These are phyloP conservation scores for Ceratocystis lukuohia DNA, from an alignment of 2,329 filamentous ascomycete genomes.

Conservation along the genomic window DNA sequence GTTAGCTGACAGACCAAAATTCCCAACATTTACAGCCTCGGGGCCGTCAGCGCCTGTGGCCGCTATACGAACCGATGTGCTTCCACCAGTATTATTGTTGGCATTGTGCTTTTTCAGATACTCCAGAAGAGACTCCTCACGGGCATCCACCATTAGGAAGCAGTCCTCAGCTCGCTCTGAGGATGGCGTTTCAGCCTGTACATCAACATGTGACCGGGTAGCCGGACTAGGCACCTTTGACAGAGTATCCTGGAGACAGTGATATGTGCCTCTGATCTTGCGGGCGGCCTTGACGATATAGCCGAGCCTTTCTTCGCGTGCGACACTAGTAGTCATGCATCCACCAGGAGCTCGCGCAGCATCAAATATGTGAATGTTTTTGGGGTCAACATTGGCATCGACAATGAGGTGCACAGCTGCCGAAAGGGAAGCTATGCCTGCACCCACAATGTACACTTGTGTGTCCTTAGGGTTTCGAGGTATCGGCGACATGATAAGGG, in stretches of 20 bases:
- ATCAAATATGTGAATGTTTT: conserved; percentile 28
- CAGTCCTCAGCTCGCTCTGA: not conserved
- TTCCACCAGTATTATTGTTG: not conserved
- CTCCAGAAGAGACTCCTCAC: conserved; percentile 14
- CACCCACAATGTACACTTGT: conserved; percentile 27
- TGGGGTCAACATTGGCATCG: conserved; percentile 26
- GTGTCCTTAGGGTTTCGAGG: conserved; percentile 16
- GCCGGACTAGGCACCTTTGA: conserved; percentile 16
- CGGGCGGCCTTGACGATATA: conserved; percentile 28
- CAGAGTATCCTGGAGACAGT: conserved; percentile 25
- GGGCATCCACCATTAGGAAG: not conserved
- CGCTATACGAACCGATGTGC: conserved; percentile 15
- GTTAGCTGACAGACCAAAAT: conserved; percentile 15
- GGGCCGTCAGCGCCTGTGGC: conserved; percentile 6
- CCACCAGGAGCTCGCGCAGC: conserved; percentile 25
- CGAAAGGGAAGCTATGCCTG: conserved; percentile 27
- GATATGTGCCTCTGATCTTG: conserved; percentile 27
- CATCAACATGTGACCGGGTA: not conserved
- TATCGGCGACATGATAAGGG: not conserved
- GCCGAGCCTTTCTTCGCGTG: conserved; percentile 24
- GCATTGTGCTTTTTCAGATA: conserved; percentile 14
- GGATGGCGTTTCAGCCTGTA: not conserved
- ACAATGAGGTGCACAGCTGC: conserved; percentile 28
- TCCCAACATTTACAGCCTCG: conserved; percentile 11
- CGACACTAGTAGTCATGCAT: conserved; percentile 24